Percentiles rank a stretch among this genome's conserved stretches.
These are phyloP conservation scores for Fusarium equiseti DNA, from an alignment of 2,329 filamentous ascomycete species.

Conservation along the genomic window DNA sequence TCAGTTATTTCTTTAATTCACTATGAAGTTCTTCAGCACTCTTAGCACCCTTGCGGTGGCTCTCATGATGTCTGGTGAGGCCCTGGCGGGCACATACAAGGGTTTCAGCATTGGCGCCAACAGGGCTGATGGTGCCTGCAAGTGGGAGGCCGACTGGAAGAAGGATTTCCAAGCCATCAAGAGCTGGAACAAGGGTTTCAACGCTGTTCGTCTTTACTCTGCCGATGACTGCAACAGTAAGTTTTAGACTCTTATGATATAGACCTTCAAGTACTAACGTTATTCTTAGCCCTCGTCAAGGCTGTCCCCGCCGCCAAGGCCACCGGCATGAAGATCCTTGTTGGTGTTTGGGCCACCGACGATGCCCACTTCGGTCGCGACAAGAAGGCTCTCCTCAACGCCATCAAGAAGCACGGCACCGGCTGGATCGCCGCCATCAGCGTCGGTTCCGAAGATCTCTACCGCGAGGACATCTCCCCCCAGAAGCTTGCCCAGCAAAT, in stretches of 20 bases:
- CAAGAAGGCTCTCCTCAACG: slow-evolving; percentile 43
- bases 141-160: slow-evolving; percentile 44
- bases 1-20: slow-evolving; percentile 5
- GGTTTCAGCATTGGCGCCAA: slow-evolving; percentile 45
- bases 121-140: slow-evolving; percentile 39
- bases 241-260: background rate
- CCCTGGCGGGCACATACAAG: slow-evolving; percentile 42
- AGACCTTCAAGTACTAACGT: background rate
- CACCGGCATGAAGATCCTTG: slow-evolving; percentile 41
- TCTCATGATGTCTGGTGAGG: slow-evolving; percentile 38
- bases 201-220: slow-evolving; percentile 42
- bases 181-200: slow-evolving; percentile 45
- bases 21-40: slow-evolving; percentile 40
- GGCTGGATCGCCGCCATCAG: slow-evolving; percentile 43
- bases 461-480: slow-evolving; percentile 42
- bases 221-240: slow-evolving; percentile 42
- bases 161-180: slow-evolving; percentile 45
- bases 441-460: slow-evolving; percentile 44
- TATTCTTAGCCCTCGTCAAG: slow-evolving; percentile 36
- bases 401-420: slow-evolving; percentile 44
- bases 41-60: slow-evolving; percentile 32
- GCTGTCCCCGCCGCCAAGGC: slow-evolving; percentile 45
- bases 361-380: slow-evolving; percentile 42
- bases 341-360: slow-evolving; percentile 43
- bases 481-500: slow-evolving; percentile 44